phyloP scores from a whole-genome alignment of 176 grass and related monocot species.

The Leersia perrieri region DNA sequence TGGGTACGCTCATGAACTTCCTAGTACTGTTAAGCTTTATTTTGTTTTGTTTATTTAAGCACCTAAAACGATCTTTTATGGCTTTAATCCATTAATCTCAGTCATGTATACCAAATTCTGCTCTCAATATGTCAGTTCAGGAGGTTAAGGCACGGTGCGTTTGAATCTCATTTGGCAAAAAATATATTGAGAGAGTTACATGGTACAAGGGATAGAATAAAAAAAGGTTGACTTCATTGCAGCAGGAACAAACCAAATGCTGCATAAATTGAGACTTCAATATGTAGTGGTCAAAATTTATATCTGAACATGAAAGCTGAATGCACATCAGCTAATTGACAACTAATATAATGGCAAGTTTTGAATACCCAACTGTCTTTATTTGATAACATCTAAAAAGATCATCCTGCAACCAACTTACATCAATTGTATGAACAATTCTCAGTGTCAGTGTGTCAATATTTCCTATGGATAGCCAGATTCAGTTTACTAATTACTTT shows the following conservation, averaged over 20 bases:
- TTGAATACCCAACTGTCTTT: not conserved
- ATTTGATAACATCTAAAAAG: conserved; percentile 10
- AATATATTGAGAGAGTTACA: not conserved
- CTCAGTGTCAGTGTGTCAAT: not conserved
- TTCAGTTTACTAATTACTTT: not conserved
- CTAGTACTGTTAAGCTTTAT: not conserved
- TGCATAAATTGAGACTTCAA: conserved; percentile 6
- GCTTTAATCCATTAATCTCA: not conserved
- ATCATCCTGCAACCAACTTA: not conserved
- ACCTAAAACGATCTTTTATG: not conserved
- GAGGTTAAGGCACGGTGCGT: not conserved
- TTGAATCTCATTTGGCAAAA: not conserved
- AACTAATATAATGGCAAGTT: not conserved
- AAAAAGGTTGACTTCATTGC: not conserved
- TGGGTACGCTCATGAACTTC: not conserved
- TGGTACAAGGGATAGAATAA: not conserved
- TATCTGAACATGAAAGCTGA: not conserved
- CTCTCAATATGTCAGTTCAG: not conserved
- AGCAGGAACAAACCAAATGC: not conserved
- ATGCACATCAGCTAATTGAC: not conserved
- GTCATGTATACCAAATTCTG: not conserved
- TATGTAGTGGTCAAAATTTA: not conserved
- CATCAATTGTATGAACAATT: not conserved
- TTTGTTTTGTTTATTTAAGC: not conserved
- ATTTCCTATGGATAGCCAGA: not conserved